Percentiles rank a stretch among this genome's conserved stretches.
phyloP scores from a whole-genome alignment of 306 rosid species.

The Senna tora region DNA sequence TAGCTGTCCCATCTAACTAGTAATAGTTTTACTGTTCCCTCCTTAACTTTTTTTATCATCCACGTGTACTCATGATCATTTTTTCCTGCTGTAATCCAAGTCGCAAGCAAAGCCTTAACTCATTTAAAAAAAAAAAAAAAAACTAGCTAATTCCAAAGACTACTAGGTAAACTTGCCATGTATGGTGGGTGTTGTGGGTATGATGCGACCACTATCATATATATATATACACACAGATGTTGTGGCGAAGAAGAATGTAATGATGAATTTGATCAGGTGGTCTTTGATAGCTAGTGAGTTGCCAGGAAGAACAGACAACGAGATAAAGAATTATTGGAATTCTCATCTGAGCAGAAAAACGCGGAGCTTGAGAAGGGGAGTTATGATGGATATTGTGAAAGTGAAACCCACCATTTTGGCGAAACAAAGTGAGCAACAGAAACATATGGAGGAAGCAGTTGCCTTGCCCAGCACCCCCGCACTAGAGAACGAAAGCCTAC shows the following conservation, averaged over 20 bases:
- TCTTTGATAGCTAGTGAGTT: slow-evolving; percentile 80
- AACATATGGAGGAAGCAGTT: no score
- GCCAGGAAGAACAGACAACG: slow-evolving; percentile 94
- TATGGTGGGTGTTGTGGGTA: no score
- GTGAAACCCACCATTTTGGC: no score
- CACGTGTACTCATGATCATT: neutral
- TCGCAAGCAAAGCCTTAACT: no score
- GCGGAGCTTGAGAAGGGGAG: slow-evolving; percentile 44
- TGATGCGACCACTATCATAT: no score
- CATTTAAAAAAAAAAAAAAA: no score
- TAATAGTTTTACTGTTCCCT: neutral
- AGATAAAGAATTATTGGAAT: slow-evolving; percentile 93
- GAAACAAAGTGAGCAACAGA: no score
- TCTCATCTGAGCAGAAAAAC: slow-evolving; percentile 74
- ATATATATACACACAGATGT: no score
- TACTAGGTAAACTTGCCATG: no score
- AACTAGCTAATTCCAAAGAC: no score
- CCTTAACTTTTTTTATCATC: neutral
- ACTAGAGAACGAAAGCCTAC: slow-evolving; percentile 31
- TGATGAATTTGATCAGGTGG: slow-evolving; percentile 59
- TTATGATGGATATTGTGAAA: slow-evolving; percentile 29
- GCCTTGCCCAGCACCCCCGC: slow-evolving; percentile 35
- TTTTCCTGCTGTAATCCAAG: no score
- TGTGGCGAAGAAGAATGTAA: no score
- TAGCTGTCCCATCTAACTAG: neutral